Percentiles rank a stretch among this genome's conserved stretches.
phyloP scores from a whole-genome alignment of 768 basidiomycete genomes.

The Pulveroboletus frians region DNA sequence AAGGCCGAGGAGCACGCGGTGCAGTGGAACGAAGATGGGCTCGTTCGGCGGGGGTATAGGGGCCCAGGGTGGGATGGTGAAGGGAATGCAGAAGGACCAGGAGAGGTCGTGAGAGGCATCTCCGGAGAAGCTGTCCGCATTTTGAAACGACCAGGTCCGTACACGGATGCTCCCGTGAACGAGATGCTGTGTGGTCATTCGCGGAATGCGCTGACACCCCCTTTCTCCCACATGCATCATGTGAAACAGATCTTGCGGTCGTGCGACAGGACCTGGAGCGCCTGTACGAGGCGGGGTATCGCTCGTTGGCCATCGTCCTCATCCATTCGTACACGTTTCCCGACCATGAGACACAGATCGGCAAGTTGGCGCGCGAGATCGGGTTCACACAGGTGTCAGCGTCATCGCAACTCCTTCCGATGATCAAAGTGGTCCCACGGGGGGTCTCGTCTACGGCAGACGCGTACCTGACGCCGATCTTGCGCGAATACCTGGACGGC shows the following conservation, averaged over 20 bases:
- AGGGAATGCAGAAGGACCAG: conserved; percentile 71
- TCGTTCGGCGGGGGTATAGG: conserved; percentile 59
- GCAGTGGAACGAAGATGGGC: conserved; percentile 69
- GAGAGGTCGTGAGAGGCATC: conserved; percentile 73
- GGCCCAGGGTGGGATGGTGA: conserved; percentile 74
- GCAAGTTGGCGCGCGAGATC: conserved; percentile 63
- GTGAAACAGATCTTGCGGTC: conserved; percentile 41
- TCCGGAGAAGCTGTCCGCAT: conserved; percentile 90
- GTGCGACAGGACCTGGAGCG: conserved; percentile 60
- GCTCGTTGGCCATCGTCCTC: conserved; percentile 84
- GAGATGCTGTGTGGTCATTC: no score
- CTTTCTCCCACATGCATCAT: neutral
- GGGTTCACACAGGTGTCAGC: conserved; percentile 92
- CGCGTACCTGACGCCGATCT: conserved; percentile 90
- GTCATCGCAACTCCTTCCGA: conserved; percentile 81
- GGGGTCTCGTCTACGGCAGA: conserved; percentile 92
- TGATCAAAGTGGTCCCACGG: conserved; percentile 94
- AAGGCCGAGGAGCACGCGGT: conserved; percentile 69
- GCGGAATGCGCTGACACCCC: neutral
- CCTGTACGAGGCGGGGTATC: conserved; percentile 77
- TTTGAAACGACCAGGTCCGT: conserved; percentile 59
- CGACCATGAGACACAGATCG: conserved; percentile 74
- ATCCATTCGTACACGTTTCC: conserved; percentile 92
- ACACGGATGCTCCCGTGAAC: no score
- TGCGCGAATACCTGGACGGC: conserved; percentile 79